Percentiles rank a stretch among this genome's conserved stretches.
phyloP scores from a whole-genome alignment of 129 eudicot genomes.

The Centaurea solstitialis region DNA sequence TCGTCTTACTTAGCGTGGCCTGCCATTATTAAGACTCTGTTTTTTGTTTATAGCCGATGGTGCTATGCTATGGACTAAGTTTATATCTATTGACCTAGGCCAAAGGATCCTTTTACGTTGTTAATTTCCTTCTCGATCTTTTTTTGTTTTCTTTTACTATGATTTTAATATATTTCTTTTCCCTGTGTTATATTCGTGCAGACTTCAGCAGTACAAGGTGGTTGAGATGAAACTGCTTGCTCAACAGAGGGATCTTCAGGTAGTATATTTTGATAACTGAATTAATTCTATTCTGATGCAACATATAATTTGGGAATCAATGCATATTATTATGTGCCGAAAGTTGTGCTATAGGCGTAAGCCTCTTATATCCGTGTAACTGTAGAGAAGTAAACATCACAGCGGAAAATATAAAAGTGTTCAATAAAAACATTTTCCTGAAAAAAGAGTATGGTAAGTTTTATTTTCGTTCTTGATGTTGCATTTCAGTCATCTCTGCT shows the following conservation, averaged over 20 bases:
- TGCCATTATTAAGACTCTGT: not conserved
- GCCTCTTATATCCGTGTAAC: not conserved
- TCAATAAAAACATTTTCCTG: not conserved
- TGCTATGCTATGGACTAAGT: not conserved
- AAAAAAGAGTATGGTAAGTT: not conserved
- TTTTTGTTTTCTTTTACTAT: not conserved
- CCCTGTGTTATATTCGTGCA: slow-evolving; percentile 24
- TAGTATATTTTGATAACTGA: not conserved
- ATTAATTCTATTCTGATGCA: not conserved
- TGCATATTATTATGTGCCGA: not conserved
- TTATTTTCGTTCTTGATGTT: not conserved
- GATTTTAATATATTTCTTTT: not conserved
- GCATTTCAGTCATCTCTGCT: not conserved
- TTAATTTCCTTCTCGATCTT: not conserved
- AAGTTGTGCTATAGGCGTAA: not conserved
- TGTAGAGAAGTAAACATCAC: not conserved
- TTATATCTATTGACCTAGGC: not conserved
- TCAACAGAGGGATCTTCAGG: slow-evolving; percentile 47
- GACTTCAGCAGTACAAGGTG: slow-evolving; percentile 90
- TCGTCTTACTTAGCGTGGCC: not conserved
- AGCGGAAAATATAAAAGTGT: not conserved
- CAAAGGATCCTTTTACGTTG: not conserved
- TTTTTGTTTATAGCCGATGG: not conserved
- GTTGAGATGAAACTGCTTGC: slow-evolving; percentile 98
- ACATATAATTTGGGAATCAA: not conserved